Base-by-base conservation (phyloP, 306 rosid species). In the Trifolium subterraneum region DNA sequence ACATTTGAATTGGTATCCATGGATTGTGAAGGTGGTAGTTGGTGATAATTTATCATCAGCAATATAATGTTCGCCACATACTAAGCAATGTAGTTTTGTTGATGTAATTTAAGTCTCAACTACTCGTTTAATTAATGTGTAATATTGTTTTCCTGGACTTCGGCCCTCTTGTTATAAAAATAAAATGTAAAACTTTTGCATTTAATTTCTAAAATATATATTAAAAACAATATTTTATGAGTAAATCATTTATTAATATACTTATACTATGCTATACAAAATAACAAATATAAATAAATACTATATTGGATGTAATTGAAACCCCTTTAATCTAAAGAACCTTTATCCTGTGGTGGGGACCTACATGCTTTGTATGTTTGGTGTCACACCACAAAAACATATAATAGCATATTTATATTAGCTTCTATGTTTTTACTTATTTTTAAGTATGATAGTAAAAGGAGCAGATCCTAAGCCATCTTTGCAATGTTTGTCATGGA, bases 401-500 rank as follows among this genome's bases (percentile, higher is more conserved):
- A 42, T 4, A 23, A 35, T 35, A 61, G 22, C 75, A 59, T 81
- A 73, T 64, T 68, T 10, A 71, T 44, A 44, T 72, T 65, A 55
- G 70, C 74, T 44, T 52, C 75, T 66, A 31, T 54, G 41, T 67
- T 55, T 81, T 82, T 80, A 77, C 61, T 84, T 77, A 38, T 64
- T 76, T 18, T 75, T 79, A 78, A 72, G 75, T 33, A 31, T 69
- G 42, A 70, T 72, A 31, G 15, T 62, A 55, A 22, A 61, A 65
- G 59, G 55, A 47, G 23, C 47, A 59, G 65, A 41, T 80, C 78
- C 73, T 51, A 45, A 76, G 62, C 78, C 80, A 75, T 64, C 78
- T 80, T 41, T 52, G 67, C 74, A 62, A 42, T 2, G 15, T 55
- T 50, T 45, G 42, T 89, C 84, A 89, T 63, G 78, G 79, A 55